Base-by-base conservation (phyloP, 192 early-diverging fungal species). In the Gonapodya prolifera region DNA sequence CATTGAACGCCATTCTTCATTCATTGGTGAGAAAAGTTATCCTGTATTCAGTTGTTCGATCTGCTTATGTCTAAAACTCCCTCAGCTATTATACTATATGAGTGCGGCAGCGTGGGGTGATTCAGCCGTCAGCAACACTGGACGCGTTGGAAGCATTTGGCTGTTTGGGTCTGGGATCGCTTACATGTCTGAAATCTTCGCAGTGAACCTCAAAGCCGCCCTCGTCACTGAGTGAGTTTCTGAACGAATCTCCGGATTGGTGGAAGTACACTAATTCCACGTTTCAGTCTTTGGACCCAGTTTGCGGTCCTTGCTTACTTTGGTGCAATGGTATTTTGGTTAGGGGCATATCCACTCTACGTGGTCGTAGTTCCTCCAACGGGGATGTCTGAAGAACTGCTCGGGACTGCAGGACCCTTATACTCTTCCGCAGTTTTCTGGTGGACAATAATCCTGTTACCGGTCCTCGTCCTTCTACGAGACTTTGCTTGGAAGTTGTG, bases 401-500 rank as follows among this genome's bases (percentile, higher is more conserved):
- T 83, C 18, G 84, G 84, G 33, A 80, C 86, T 70, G 78, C 80
- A n/a, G 30, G 23, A 1, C 81, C 75, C 13, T 83, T 87, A 75
- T 84, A 84, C 45, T 61, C 34, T 0, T 61, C 80, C 31, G 76
- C 82, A 17, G 82, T 80, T 17, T 98, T 98, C 84, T 99, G 96
- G 95, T 85, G 96, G 33, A 87, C 87, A 0, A 89, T 97, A 73
- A 83, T 96, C 34, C 73, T 98, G 1, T 81, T 99, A n/a, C 95
- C 98, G 0, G 79, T 94, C 31, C 75, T 94, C 77, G 91, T 91
- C 80, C 91, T 94, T 81, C 76, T 96, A 30, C 87, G 95, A 76
- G 98, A 99, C 84, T 98, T 89, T 80, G 83, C 87, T 13, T 99
- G 92, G 92, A 99, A 98, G 87, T 99, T 89, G 93, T 94, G 90